Base-by-base conservation (phyloP, 306 rosid species). In the Carpinus fangiana region DNA sequence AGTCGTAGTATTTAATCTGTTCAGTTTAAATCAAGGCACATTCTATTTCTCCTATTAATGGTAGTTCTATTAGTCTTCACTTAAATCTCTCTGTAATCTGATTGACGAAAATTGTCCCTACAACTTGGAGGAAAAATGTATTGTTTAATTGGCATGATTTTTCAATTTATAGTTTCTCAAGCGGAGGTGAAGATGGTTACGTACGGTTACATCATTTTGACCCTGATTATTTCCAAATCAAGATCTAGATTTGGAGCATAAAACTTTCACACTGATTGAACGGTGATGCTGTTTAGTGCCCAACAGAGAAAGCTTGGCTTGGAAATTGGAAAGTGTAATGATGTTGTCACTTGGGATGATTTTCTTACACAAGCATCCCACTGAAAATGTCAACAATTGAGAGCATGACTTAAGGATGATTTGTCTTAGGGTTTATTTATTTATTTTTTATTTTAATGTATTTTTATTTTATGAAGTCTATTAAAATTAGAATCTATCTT, bases 131-230 rank as follows among this genome's bases (percentile, higher is more conserved):
- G 21, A 45, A 5, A 17, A 4, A 34, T n/a, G 38, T 50, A 5
- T 20, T 61, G 23, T 20, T 41, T 3, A 53, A 12, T 26, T 46
- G 2, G 6, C 45, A 13, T 3, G 56, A 8, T 64, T 75, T 16
- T 80, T 41, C 16, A 54, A 36, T 47, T 66, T 76, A 73, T 82
- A 95, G 98, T 74, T 95, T 95, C 86, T 85, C 98, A 51, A 94
- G 98, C 70, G 98, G 98, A 81, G 98, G 98, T 60, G 98, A 94
- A 82, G 98, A 94, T 82, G 98, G 98, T 72, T 94, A 88, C 12
- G 93, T 94, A 38, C 90, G 98, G 59, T 77, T 94, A 81, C 98
- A 95, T 80, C 98, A 92, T 81, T 95, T 95, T 17, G 98, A 92
- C 74, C 84, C 86, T 1, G 98, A 95, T 81, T 95, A 95, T 87